phyloP scores from a whole-genome alignment of 495 filamentous ascomycete genomes.

The Amphirosellinia nigrospora region DNA sequence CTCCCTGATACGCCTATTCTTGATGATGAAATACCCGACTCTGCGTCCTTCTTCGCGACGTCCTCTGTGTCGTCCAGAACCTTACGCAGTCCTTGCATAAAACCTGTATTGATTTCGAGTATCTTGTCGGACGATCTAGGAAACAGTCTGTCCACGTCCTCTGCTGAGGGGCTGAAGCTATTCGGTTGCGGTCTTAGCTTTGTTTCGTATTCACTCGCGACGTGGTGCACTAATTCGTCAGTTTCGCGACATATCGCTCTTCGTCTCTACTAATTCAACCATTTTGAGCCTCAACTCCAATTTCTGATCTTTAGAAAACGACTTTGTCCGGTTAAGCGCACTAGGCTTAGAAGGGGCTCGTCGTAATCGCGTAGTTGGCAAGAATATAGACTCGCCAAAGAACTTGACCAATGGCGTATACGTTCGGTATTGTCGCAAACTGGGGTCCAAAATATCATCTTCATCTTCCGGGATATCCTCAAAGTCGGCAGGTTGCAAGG shows the following conservation, averaged over 20 bases:
- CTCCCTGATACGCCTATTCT: conserved; percentile 57
- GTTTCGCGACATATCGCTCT: conserved; percentile 86
- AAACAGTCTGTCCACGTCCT: conserved; percentile 77
- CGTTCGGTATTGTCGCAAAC: conserved; percentile 70
- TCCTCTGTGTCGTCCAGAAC: conserved; percentile 85
- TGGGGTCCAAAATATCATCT: conserved; percentile 63
- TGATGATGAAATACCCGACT: conserved; percentile 42
- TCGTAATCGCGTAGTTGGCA: conserved; percentile 86
- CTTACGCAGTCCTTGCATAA: conserved; percentile 73
- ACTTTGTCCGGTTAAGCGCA: conserved; percentile 71
- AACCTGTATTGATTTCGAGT: conserved; percentile 76
- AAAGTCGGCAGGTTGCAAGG: conserved; percentile 55
- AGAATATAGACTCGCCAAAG: conserved; percentile 81
- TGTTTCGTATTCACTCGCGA: conserved; percentile 74
- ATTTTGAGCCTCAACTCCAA: conserved; percentile 84
- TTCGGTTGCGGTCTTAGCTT: conserved; percentile 61
- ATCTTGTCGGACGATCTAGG: conserved; percentile 80
- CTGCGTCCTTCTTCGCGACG: conserved; percentile 73
- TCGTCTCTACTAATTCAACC: conserved; percentile 91
- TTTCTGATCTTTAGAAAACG: conserved; percentile 81
- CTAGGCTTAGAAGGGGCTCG: conserved; percentile 87
- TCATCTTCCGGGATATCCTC: conserved; percentile 63
- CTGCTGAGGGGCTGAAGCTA: conserved; percentile 74
- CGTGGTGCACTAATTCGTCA: conserved; percentile 80
- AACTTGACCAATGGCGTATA: conserved; percentile 76